These are phyloP conservation scores for Pseudevernia furfuracea DNA, from an alignment of 495 filamentous ascomycete species.

Conservation along the genomic window DNA sequence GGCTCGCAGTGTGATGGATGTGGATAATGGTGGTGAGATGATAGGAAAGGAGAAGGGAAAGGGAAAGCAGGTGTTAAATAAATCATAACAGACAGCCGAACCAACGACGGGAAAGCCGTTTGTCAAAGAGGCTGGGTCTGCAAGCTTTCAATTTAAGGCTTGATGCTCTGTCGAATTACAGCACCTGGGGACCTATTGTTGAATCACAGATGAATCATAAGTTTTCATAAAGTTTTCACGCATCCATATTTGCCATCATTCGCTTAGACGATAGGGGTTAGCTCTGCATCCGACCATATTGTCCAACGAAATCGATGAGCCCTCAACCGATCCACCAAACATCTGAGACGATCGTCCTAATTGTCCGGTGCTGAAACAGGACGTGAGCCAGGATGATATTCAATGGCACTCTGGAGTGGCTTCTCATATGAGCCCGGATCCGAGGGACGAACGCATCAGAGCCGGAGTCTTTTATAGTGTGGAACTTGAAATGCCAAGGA, in stretches of 20 bases:
- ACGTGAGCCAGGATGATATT: background rate
- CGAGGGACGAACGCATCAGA: background rate
- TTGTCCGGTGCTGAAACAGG: background rate
- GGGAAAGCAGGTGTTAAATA: constrained; percentile 5
- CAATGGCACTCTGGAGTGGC: background rate
- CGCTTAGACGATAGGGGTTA: background rate
- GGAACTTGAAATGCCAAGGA: background rate
- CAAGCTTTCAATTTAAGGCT: constrained; percentile 14
- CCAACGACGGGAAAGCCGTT: constrained; percentile 14
- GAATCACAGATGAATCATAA: background rate
- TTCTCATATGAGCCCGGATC: background rate
- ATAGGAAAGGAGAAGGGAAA: constrained; percentile 9
- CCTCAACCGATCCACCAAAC: background rate
- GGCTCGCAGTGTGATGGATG: background rate
- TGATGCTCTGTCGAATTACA: background rate
- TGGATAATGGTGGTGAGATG: background rate
- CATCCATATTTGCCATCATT: background rate
- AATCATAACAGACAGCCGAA: constrained; percentile 7
- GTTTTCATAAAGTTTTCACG: background rate
- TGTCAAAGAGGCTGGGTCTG: constrained; percentile 11
- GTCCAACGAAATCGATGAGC: background rate
- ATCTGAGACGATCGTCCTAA: background rate
- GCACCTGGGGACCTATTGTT: background rate
- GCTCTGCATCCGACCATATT: background rate
- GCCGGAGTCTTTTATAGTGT: background rate